Percentiles rank a stretch among this genome's conserved stretches.
These are phyloP conservation scores for Strobilomyces echinocephalus DNA, from an alignment of 768 basidiomycete genomes.

Conservation along the genomic window DNA sequence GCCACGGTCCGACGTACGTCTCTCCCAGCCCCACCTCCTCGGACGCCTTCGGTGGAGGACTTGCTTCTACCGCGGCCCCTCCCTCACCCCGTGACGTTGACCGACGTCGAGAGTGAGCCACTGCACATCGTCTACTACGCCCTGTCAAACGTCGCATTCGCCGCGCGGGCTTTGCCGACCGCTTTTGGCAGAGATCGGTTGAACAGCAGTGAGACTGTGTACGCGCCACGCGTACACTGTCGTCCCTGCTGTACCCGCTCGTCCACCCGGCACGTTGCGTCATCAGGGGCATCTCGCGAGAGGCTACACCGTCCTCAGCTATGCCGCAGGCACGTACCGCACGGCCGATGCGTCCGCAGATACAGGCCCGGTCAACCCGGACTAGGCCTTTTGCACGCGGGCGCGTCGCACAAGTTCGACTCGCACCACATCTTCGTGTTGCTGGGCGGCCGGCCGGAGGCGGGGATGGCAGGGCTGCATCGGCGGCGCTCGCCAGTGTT, in stretches of 20 bases:
- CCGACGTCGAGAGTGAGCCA: not conserved
- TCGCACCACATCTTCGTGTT: not conserved
- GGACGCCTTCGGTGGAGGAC: not conserved
- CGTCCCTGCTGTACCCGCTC: not conserved
- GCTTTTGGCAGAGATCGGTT: not conserved
- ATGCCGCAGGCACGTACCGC: not conserved
- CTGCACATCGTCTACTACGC: not conserved
- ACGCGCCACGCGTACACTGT: not conserved
- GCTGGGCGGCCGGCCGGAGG: not conserved
- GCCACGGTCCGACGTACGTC: not conserved
- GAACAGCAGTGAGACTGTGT: constrained; percentile 3
- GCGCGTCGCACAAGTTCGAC: not conserved
- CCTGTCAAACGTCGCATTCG: not conserved
- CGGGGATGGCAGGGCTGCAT: constrained; percentile 1
- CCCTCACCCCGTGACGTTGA: not conserved
- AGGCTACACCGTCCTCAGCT: constrained; percentile 3
- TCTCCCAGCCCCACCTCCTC: not conserved
- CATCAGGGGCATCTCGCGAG: not conserved
- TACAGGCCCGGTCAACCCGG: no score
- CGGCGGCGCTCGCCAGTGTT: constrained; percentile 1
- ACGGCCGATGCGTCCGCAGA: not conserved
- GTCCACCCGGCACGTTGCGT: constrained; percentile 1
- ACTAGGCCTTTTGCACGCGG: not conserved
- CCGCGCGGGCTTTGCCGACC: not conserved
- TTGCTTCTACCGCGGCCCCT: not conserved